A percentile compares a stretch with the other conserved stretches of the same genome.
Evolutionary conservation across 768 basidiomycete genomes (phyloP).

Genomic region (Hemileccinum rubropunctum): DNA sequence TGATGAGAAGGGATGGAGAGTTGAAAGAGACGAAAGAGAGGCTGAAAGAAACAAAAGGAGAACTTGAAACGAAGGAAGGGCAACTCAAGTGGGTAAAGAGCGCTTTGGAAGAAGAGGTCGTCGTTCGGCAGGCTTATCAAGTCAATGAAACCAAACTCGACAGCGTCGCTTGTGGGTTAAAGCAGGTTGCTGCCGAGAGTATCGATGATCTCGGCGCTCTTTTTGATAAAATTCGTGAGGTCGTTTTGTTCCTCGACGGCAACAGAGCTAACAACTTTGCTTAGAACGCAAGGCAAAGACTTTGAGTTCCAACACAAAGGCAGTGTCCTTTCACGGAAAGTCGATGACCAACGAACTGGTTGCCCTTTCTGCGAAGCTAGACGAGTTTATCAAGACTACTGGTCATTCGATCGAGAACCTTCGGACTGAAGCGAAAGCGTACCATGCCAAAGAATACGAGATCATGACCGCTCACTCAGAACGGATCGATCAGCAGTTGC

Average conservation of each 20-base stretch:
- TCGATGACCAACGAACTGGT: conserved; percentile 54
- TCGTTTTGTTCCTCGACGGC: background rate
- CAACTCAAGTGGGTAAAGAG: conserved; percentile 58
- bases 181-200: conserved; percentile 62
- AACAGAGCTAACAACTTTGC: conserved; percentile 7
- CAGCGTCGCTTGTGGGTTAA: conserved; percentile 67
- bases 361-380: conserved; percentile 54
- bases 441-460: conserved; percentile 55
- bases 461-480: conserved; percentile 48
- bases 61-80: conserved; percentile 50
- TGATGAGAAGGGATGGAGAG: conserved; percentile 76
- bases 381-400: conserved; percentile 58
- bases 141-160: conserved; percentile 70
- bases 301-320: conserved; percentile 61
- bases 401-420: conserved; percentile 53
- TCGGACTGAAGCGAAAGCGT: conserved; percentile 52
- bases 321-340: conserved; percentile 61
- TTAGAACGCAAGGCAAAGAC: conserved; percentile 72
- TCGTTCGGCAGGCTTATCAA: conserved; percentile 76
- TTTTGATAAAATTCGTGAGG: conserved; percentile 81
- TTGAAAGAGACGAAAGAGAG: conserved; percentile 58
- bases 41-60: conserved; percentile 50
- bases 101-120: conserved; percentile 74
- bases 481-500: conserved; percentile 56
- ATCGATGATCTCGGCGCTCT: conserved; percentile 66